A percentile compares a stretch with the other conserved stretches of the same genome.
Conservation (phyloP, 225 moss, liverwort and hornwort species). For the Thuidium tamariscinum region DNA sequence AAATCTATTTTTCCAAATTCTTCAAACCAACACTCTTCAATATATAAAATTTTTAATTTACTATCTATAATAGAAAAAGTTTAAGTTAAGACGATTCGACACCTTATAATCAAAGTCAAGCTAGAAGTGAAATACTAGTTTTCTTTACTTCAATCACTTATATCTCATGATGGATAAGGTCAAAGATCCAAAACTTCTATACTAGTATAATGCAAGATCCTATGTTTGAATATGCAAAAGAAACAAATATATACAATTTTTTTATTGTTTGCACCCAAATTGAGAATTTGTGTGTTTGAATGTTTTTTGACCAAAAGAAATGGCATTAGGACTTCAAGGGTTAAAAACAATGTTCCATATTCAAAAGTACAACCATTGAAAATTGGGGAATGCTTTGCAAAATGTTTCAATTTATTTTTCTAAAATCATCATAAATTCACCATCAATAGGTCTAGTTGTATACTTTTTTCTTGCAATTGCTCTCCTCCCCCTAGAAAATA, state of each 20-base stretch:
- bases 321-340: fast-evolving
- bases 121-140: no score
- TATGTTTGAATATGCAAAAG: not conserved
- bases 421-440: not conserved
- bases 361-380: not conserved
- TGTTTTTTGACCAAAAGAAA: not conserved
- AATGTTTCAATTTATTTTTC: not conserved
- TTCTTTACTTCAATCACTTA: no score
- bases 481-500: no score
- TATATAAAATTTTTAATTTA: no score
- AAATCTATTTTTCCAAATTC: no score
- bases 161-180: not conserved
- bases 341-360: not conserved
- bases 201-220: not conserved
- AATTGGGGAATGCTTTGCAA: not conserved
- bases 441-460: not conserved
- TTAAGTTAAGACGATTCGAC: no score
- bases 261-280: not conserved
- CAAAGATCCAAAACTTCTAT: no score
- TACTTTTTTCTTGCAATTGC: not conserved
- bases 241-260: not conserved
- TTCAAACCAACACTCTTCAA: no score
- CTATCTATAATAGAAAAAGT: no score
- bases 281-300: not conserved
- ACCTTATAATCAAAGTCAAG: no score